A percentile compares a stretch with the other conserved stretches of the same genome.
These are phyloP conservation scores for Colletotrichum siamense DNA, from an alignment of 2,329 filamentous ascomycete species.

Conservation along the genomic window DNA sequence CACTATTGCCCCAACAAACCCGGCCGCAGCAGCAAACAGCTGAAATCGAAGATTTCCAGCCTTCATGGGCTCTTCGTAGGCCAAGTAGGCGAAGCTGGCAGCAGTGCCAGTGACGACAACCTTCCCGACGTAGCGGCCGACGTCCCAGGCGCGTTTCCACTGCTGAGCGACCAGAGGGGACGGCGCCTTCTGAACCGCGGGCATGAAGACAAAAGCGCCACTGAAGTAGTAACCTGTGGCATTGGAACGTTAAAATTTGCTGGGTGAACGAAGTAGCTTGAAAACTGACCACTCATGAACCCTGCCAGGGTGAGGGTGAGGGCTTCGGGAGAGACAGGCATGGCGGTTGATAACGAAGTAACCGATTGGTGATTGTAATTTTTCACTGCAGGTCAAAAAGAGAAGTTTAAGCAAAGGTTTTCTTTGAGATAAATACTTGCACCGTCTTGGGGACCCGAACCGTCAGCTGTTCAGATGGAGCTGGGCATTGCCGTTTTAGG, in stretches of 20 bases:
- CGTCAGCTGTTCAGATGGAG: not conserved
- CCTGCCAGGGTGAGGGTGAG: not conserved
- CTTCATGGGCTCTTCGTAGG: not conserved
- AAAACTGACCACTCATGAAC: not conserved
- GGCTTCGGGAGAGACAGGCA: not conserved
- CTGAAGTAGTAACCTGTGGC: not conserved
- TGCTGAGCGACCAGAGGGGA: not conserved
- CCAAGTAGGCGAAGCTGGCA: not conserved
- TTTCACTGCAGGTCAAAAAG: accelerated
- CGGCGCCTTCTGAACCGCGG: accelerated
- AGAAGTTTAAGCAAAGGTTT: accelerated
- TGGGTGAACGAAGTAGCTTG: accelerated
- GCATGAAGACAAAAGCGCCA: not conserved
- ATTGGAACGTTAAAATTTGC: accelerated
- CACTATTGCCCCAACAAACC: not conserved
- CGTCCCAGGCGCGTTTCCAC: not conserved
- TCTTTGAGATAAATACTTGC: accelerated
- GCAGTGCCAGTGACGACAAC: not conserved
- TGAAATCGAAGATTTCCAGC: accelerated
- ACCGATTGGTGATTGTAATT: accelerated
- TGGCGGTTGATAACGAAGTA: accelerated
- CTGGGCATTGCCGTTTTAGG: not conserved
- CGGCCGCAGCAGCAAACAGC: not conserved
- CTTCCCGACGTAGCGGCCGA: not conserved
- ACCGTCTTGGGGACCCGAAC: accelerated